phyloP scores from a whole-genome alignment of 441 rosid species.

The Eruca vesicaria region DNA sequence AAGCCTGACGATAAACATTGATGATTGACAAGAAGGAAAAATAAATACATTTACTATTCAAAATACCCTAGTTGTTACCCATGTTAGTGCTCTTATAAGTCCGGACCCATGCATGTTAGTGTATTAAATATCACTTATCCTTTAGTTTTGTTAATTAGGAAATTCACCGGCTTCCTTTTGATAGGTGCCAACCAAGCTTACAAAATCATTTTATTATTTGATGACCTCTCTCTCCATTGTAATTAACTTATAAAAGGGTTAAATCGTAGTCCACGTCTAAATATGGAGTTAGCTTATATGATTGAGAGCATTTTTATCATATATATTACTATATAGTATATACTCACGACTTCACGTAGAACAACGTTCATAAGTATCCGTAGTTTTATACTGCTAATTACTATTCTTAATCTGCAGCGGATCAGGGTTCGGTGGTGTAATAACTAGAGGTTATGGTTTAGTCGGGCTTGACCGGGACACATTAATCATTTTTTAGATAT shows the following conservation, averaged over 20 bases:
- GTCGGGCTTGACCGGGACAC: not conserved
- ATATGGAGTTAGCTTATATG: not conserved
- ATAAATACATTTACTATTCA: conserved; percentile 21
- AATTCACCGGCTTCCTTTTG: conserved; percentile 26
- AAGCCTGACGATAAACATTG: conserved; percentile 14
- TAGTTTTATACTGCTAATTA: not conserved
- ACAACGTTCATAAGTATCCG: not conserved
- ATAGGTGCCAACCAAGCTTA: not conserved
- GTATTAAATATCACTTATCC: conserved; percentile 29
- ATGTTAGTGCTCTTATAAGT: conserved; percentile 15
- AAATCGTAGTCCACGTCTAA: not conserved
- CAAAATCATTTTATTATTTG: conserved; percentile 1
- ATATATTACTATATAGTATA: too few relatives aligned
- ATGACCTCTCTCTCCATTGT: not conserved
- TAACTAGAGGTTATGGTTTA: too few relatives aligned
- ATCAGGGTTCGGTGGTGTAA: too few relatives aligned
- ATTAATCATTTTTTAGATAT: not conserved
- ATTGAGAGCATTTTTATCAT: not conserved
- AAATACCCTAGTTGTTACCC: conserved; percentile 32
- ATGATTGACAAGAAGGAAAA: not conserved
- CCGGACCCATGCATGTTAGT: conserved; percentile 29
- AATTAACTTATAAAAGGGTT: not conserved
- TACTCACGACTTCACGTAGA: not conserved
- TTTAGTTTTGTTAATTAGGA: conserved; percentile 18
- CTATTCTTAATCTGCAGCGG: too few relatives aligned